A percentile compares a stretch with the other conserved stretches of the same genome.
Evolutionary conservation across 1,284 basidiomycete genomes (phyloP).

Genomic region (Puccinia coronata): DNA sequence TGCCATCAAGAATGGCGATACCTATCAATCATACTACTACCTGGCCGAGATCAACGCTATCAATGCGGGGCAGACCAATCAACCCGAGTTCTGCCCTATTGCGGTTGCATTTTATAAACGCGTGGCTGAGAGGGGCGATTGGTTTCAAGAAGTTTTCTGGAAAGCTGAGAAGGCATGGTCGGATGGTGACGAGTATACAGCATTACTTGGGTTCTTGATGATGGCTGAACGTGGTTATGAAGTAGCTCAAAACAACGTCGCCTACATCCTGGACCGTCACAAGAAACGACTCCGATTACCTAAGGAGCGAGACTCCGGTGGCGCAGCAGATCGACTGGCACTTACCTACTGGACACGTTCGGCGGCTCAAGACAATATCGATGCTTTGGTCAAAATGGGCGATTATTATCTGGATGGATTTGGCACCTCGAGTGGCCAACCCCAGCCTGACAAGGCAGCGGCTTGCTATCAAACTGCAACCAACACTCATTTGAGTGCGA

Average conservation of each 20-base stretch:
- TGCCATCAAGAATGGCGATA: conserved; percentile 79
- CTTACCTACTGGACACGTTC: conserved; percentile 92
- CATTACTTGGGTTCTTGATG: conserved; percentile 89
- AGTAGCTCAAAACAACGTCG: conserved; percentile 92
- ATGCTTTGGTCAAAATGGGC: conserved; percentile 83
- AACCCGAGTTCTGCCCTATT: conserved; percentile 71
- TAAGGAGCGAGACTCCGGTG: conserved; percentile 51
- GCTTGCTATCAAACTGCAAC: conserved; percentile 87
- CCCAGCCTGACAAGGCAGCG: conserved; percentile 77
- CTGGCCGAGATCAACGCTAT: conserved; percentile 74
- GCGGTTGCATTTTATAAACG: conserved; percentile 87
- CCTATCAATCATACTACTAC: conserved; percentile 89
- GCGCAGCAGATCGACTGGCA: conserved; percentile 76
- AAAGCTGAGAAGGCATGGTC: conserved; percentile 81
- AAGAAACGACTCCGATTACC: conserved; percentile 68
- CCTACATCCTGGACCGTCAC: conserved; percentile 87
- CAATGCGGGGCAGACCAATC: conserved; percentile 64
- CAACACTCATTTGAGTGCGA: conserved; percentile 82
- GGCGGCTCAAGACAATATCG: conserved; percentile 87
- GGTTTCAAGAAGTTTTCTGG: conserved; percentile 78
- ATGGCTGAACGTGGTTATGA: conserved; percentile 90
- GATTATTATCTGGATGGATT: conserved; percentile 92
- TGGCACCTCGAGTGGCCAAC: conserved; percentile 67
- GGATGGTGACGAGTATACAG: conserved; percentile 67
- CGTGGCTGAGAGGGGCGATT: conserved; percentile 80